These are phyloP conservation scores for Clitocybe nebularis DNA, from an alignment of 1,284 basidiomycete species.

Conservation along the genomic window DNA sequence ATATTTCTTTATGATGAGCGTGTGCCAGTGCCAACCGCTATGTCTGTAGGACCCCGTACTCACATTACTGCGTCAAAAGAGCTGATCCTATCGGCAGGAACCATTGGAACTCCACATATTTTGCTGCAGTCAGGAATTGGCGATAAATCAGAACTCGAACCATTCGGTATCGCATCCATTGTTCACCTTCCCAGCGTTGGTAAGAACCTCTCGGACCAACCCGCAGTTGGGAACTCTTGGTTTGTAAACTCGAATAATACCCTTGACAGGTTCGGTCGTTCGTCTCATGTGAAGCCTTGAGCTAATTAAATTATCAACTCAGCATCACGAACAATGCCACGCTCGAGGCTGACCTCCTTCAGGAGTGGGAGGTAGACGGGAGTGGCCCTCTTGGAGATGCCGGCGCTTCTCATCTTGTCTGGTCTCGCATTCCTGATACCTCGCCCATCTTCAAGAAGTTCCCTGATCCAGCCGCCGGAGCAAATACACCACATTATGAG, in stretches of 20 bases:
- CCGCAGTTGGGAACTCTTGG: conserved; percentile 15
- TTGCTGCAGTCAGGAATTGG: conserved; percentile 48
- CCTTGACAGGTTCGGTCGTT: conserved; percentile 15
- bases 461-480: conserved; percentile 31
- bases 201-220: conserved; percentile 32
- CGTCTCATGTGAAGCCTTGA: conserved; percentile 12
- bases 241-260: conserved; percentile 19
- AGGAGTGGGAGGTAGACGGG: conserved; percentile 24
- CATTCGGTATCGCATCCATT: conserved; percentile 31
- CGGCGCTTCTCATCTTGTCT: conserved; percentile 21
- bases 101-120: conserved; percentile 38
- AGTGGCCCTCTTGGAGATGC: conserved; percentile 22
- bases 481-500: conserved; percentile 21
- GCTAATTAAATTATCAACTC: conserved; percentile 2
- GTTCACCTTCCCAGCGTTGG: conserved; percentile 38
- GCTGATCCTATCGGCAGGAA: conserved; percentile 37
- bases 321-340: background rate
- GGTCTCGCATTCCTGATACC: conserved; percentile 23
- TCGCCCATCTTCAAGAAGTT: conserved; percentile 20
- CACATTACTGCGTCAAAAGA: conserved; percentile 22
- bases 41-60: background rate
- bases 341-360: background rate
- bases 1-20: conserved; percentile 2
- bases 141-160: conserved; percentile 28
- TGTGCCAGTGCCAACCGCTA: background rate